These are phyloP conservation scores for Aristolochia fimbriata DNA, from an alignment of 164 flowering plant species.

Conservation along the genomic window DNA sequence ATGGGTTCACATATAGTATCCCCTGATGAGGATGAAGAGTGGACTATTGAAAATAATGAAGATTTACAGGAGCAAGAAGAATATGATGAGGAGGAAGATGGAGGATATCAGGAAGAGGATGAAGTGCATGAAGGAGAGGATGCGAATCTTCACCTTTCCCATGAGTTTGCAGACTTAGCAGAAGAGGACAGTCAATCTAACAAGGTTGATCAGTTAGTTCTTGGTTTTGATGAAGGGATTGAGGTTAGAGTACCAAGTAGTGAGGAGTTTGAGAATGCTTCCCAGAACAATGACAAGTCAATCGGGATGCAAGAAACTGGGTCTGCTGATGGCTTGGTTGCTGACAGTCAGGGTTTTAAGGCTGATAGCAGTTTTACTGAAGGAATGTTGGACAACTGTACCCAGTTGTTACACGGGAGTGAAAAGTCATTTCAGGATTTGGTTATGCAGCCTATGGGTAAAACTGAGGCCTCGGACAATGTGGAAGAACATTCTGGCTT, in stretches of 20 bases:
- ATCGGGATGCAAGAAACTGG: constrained; percentile 22
- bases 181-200: constrained; percentile 39
- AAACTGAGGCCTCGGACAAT: constrained; percentile 15
- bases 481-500: constrained; percentile 23
- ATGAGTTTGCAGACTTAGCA: constrained; percentile 49
- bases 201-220: constrained; percentile 38
- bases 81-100: constrained; percentile 82
- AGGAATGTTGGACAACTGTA: constrained; percentile 19
- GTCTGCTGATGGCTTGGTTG: constrained; percentile 19
- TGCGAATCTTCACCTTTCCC: constrained; percentile 38
- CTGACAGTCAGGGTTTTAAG: constrained; percentile 19
- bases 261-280: constrained; percentile 47
- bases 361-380: constrained; percentile 19
- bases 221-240: constrained; percentile 79
- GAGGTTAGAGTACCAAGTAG: constrained; percentile 48
- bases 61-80: constrained; percentile 78
- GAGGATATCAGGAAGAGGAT: constrained; percentile 64
- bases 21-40: constrained; percentile 68
- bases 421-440: constrained; percentile 29
- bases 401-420: constrained; percentile 21
- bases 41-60: constrained; percentile 52
- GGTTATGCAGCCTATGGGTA: constrained; percentile 1
- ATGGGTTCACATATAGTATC: constrained; percentile 27
- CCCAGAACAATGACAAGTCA: constrained; percentile 28
- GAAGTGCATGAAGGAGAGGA: constrained; percentile 67